These are phyloP conservation scores for Phoenix dactylifera DNA, from an alignment of 176 grass and related monocot genomes.

Conservation along the genomic window DNA sequence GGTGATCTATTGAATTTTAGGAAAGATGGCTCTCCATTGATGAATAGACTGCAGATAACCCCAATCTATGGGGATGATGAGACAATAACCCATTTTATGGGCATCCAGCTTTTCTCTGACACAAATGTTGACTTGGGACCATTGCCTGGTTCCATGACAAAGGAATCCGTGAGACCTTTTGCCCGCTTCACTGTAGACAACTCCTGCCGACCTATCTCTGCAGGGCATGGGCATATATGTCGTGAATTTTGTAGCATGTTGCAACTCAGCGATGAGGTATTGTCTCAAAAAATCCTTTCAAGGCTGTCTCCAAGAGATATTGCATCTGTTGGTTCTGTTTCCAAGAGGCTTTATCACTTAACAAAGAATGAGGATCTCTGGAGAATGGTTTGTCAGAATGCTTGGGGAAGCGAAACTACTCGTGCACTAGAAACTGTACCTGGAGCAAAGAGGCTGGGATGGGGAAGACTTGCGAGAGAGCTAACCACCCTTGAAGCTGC, in stretches of 20 bases:
- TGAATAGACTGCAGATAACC: slow-evolving; percentile 72
- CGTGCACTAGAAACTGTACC: slow-evolving; percentile 55
- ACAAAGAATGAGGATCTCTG: slow-evolving; percentile 92
- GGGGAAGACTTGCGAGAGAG: slow-evolving; percentile 73
- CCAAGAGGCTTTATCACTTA: slow-evolving; percentile 50
- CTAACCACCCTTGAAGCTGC: slow-evolving; percentile 82
- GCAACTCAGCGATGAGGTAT: slow-evolving; percentile 70
- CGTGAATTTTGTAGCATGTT: slow-evolving; percentile 58
- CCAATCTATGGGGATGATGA: slow-evolving; percentile 89
- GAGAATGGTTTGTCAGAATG: slow-evolving; percentile 98
- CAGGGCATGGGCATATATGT: slow-evolving; percentile 36
- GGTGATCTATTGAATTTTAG: slow-evolving; percentile 87
- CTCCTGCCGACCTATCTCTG: slow-evolving; percentile 18
- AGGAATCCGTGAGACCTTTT: slow-evolving; percentile 26
- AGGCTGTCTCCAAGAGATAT: slow-evolving; percentile 78
- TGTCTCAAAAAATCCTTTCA: slow-evolving; percentile 74
- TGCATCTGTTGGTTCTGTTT: slow-evolving; percentile 83
- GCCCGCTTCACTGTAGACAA: slow-evolving; percentile 23
- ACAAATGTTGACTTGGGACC: slow-evolving; percentile 57
- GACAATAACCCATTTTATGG: slow-evolving; percentile 69
- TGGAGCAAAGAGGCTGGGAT: slow-evolving; percentile 67
- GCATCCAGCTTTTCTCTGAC: slow-evolving; percentile 74
- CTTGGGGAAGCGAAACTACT: slow-evolving; percentile 70
- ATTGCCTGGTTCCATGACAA: slow-evolving; percentile 9
- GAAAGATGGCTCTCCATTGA: slow-evolving; percentile 79